Evolutionary conservation across 1,139 yeast species (phyloP).

Genomic region (Hansenula anomala): DNA sequence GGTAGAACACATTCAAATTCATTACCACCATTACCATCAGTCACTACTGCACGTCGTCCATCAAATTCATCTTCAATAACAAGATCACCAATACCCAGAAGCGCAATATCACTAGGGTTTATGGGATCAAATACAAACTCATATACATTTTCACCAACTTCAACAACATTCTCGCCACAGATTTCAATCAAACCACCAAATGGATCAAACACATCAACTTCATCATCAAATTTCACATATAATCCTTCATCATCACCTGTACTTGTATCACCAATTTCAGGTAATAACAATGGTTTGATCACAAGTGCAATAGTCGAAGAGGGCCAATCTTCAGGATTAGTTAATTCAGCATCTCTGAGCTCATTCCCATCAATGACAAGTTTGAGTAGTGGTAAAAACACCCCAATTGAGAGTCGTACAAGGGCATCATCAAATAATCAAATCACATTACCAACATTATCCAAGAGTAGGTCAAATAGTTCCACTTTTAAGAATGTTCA

Average conservation of each 20-base stretch:
- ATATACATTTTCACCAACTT: slow-evolving; percentile 18
- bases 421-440: not conserved
- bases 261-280: slow-evolving; percentile 15
- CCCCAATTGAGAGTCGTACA: slow-evolving; percentile 5
- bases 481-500: too few relatives aligned
- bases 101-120: slow-evolving; percentile 20
- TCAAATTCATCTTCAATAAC: slow-evolving; percentile 16
- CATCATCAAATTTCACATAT: not conserved
- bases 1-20: slow-evolving; percentile 19
- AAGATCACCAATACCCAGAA: slow-evolving; percentile 20
- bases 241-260: slow-evolving; percentile 18
- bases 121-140: slow-evolving; percentile 19
- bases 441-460: slow-evolving; percentile 12
- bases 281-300: not conserved
- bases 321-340: not conserved
- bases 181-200: slow-evolving; percentile 13
- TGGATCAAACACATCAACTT: too few relatives aligned
- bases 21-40: slow-evolving; percentile 26
- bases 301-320: slow-evolving; percentile 7
- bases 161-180: not conserved
- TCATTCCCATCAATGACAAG: slow-evolving; percentile 22
- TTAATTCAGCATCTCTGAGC: slow-evolving; percentile 6
- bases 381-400: slow-evolving; percentile 12
- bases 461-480: slow-evolving; percentile 6
- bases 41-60: slow-evolving; percentile 23